These are phyloP conservation scores for Allantophomopsis lycopodina DNA, from an alignment of 2,329 filamentous ascomycete genomes.

Conservation along the genomic window DNA sequence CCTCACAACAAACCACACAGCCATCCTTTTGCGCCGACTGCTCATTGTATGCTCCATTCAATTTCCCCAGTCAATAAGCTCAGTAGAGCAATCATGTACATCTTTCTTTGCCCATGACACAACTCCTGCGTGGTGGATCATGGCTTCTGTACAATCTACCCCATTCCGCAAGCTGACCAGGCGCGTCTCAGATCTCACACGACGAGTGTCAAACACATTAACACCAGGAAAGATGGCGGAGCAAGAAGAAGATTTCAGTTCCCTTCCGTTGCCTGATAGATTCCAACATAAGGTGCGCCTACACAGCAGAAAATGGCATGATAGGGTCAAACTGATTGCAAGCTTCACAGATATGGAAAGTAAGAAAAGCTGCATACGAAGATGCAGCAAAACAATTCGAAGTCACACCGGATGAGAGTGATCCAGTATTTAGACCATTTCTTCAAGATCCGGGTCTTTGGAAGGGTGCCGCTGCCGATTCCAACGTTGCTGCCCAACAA, in stretches of 20 bases:
- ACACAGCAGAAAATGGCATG: no score
- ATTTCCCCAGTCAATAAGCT: no score
- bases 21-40: no score
- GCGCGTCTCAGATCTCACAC: slow-evolving; percentile 9
- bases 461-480: slow-evolving; percentile 87
- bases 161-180: slow-evolving; percentile 14
- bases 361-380: slow-evolving; percentile 89
- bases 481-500: slow-evolving; percentile 92
- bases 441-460: slow-evolving; percentile 71
- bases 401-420: slow-evolving; percentile 68
- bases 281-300: slow-evolving; percentile 63
- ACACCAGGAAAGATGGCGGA: slow-evolving; percentile 51
- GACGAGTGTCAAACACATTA: slow-evolving; percentile 7
- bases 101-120: neutral
- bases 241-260: slow-evolving; percentile 69
- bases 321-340: slow-evolving; percentile 4
- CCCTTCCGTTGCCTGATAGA: slow-evolving; percentile 64
- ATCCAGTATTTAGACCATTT: slow-evolving; percentile 79
- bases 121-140: neutral
- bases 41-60: no score
- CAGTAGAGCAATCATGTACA: no score
- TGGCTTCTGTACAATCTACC: neutral
- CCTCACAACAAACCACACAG: no score
- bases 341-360: slow-evolving; percentile 69
- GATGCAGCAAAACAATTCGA: slow-evolving; percentile 81